These are phyloP conservation scores for Chloroidium sp. DNA, from an alignment of 163 green algal species.

Conservation along the genomic window DNA sequence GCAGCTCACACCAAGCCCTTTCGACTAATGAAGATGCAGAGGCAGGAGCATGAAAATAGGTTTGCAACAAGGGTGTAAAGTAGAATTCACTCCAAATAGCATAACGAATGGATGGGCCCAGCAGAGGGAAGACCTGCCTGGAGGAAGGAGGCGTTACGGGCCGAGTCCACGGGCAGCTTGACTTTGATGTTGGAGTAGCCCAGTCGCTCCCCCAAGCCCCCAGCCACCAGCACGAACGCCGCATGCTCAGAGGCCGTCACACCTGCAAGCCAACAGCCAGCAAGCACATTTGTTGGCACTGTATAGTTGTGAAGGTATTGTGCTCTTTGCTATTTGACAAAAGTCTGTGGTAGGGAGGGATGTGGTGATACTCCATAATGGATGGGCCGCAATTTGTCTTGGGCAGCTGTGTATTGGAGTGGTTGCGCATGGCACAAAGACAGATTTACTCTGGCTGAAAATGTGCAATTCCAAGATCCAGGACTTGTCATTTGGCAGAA, in stretches of 20 bases:
- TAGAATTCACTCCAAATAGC: slow-evolving; percentile 59
- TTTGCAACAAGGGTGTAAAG: background rate
- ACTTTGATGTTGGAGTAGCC: slow-evolving; percentile 94
- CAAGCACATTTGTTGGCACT: background rate
- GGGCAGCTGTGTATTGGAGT: too few relatives aligned
- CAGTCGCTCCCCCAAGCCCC: slow-evolving; percentile 91
- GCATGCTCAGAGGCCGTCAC: slow-evolving; percentile 42
- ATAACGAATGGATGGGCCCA: background rate
- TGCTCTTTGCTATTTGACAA: background rate
- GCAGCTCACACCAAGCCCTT: too few relatives aligned
- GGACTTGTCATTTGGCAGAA: too few relatives aligned
- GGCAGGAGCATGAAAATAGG: background rate
- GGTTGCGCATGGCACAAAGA: too few relatives aligned
- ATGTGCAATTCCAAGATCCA: too few relatives aligned
- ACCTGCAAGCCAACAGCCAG: slow-evolving; percentile 21
- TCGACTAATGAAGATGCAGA: too few relatives aligned
- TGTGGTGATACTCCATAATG: too few relatives aligned
- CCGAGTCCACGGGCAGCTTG: slow-evolving; percentile 75
- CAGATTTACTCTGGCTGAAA: too few relatives aligned
- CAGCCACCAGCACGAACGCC: slow-evolving; percentile 96
- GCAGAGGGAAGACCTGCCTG: slow-evolving; percentile 50
- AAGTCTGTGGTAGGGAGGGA: too few relatives aligned
- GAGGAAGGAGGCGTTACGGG: slow-evolving; percentile 75
- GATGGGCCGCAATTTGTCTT: too few relatives aligned
- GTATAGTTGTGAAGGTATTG: background rate